phyloP scores from a whole-genome alignment of 169 alveolate species.

The Eimeria tenella region DNA sequence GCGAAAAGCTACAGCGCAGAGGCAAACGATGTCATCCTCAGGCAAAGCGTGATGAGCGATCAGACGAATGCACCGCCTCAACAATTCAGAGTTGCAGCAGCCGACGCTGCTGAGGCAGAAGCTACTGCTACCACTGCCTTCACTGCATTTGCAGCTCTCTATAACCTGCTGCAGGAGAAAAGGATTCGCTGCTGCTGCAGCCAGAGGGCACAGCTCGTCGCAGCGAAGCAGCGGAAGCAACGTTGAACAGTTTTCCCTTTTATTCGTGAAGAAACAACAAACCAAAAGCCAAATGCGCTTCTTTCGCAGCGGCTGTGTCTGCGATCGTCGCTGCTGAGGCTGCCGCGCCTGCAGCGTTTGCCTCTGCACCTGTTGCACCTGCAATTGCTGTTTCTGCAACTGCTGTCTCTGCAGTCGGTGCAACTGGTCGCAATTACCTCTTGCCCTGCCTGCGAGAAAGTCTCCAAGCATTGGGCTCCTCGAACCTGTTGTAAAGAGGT shows the following conservation, averaged over 20 bases:
- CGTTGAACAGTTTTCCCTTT: too few relatives aligned
- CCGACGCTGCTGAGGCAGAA: not conserved
- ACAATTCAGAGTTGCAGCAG: not conserved
- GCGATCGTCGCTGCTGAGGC: constrained; percentile 5
- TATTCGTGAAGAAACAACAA: too few relatives aligned
- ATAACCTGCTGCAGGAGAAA: not conserved
- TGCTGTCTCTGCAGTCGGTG: not conserved
- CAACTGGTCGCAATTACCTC: constrained; percentile 22
- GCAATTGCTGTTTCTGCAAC: not conserved
- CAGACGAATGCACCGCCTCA: not conserved
- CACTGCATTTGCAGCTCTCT: constrained; percentile 53
- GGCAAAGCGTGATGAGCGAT: too few relatives aligned
- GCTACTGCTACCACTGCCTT: constrained; percentile 21
- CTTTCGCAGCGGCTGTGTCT: not conserved
- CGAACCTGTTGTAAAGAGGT: constrained; percentile 96
- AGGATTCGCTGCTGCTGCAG: constrained; percentile 31
- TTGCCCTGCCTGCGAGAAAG: constrained; percentile 96
- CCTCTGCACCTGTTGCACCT: constrained; percentile 13
- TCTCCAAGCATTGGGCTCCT: constrained; percentile 99
- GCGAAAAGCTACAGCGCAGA: not conserved
- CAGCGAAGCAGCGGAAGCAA: not conserved
- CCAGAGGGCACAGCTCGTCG: not conserved
- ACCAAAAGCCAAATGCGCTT: not conserved
- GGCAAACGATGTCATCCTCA: not conserved
- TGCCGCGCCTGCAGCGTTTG: not conserved